Conservation (phyloP, 352 stramenopile species). For the Globisporangium cystogenes region DNA sequence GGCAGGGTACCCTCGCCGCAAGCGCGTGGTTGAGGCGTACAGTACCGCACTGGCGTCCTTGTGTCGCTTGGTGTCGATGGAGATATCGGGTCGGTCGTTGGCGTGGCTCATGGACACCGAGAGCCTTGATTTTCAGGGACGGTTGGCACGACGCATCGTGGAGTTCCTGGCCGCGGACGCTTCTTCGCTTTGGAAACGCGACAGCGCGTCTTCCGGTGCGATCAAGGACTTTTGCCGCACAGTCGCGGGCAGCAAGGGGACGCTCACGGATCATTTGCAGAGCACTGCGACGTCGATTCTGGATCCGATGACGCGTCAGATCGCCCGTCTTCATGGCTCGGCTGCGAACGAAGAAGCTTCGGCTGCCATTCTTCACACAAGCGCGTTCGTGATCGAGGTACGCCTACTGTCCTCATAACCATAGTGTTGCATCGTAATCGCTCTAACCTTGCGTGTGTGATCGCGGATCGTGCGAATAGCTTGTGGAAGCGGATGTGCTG, state of each 20-base stretch:
- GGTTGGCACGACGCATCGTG: constrained; percentile 1
- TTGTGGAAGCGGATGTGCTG: constrained; percentile 9
- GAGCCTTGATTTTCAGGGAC: not conserved
- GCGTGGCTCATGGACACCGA: constrained; percentile 9
- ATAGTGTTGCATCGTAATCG: no score
- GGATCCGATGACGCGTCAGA: constrained; percentile 9
- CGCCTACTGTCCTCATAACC: no score
- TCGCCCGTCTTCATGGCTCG: constrained; percentile 5
- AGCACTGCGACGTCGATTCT: constrained; percentile 16
- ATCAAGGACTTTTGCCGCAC: constrained; percentile 25
- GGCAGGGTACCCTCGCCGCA: constrained; percentile 1
- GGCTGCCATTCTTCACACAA: constrained; percentile 1
- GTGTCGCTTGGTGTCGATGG: constrained; percentile 5
- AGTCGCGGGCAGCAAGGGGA: constrained; percentile 10
- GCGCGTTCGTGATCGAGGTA: constrained; percentile 13
- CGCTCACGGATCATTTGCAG: constrained; percentile 19
- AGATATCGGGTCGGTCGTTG: not conserved
- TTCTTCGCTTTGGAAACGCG: constrained; percentile 10
- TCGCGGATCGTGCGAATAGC: constrained; percentile 2
- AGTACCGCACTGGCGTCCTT: constrained; percentile 8
- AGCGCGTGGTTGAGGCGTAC: constrained; percentile 12
- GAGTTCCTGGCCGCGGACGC: constrained; percentile 4
- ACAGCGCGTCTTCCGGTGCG: constrained; percentile 10
- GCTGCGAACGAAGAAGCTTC: constrained; percentile 1
- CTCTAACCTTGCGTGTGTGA: no score